Evolutionary conservation across 371 early-diverging fungal species (phyloP), one percentile per base, ranked within the genome.

Genomic region (Blakeslea trispora): DNA sequence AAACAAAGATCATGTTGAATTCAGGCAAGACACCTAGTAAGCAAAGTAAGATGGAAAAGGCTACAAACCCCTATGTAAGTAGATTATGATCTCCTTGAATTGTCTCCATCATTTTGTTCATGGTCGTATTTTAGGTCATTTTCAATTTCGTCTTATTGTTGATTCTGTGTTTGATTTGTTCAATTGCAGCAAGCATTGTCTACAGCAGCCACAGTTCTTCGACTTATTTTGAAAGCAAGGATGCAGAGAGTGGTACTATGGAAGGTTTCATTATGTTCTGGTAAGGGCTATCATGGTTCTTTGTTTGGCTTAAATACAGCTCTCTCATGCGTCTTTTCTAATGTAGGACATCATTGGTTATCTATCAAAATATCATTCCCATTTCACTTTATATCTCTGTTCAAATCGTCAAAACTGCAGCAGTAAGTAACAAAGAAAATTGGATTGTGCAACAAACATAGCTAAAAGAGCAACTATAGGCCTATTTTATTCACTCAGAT

Each of bases 381-480:
- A 91, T 99, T 54, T 96, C 97, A 15, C 78, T 99, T 35, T 99
- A 97, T 73, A 91, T 99, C 47, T 96, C 92, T 17, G 83, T 98
- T 7, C 99, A 99, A 68, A 80, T 93, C 22, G 94, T 93, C 44
- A 93, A 92, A 69, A 86, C 91, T 1, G 71, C 75, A n/a, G 74
- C 78, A 13, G 78, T 77, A 75, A 61, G 74, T 61, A 1, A 28
- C 5, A 28, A 28, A 28, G 7, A 28, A 28, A 28, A 7, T 5
- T 28, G 7, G 28, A 17, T 17, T 23, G 17, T 1, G 7, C 34
- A 43, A 9, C 32, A 40, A 1, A 24, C 41, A 41, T 43, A 37
- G 2, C 37, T 40, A 24, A 45, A 28, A 24, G 17, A 10, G 34
- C 9, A 37, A 37, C n/a, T 1, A 31, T 50, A 75, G 71, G 92